phyloP scores from a whole-genome alignment of 2,329 filamentous ascomycete genomes.

The Xylaria sp. region DNA sequence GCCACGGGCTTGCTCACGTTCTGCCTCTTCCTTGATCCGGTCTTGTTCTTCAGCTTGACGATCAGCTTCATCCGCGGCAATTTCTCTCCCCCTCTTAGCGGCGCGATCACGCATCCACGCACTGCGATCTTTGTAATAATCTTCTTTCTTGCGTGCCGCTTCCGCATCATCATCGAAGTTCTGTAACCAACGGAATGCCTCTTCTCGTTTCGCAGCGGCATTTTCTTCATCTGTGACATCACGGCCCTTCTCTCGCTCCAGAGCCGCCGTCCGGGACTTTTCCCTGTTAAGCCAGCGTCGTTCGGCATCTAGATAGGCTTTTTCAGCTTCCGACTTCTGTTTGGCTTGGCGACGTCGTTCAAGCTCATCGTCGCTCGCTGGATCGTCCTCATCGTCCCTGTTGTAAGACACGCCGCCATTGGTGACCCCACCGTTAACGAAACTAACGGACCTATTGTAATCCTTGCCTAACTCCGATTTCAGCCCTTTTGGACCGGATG shows the following conservation, averaged over 20 bases:
- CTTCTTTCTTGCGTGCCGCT: slow-evolving; percentile 73
- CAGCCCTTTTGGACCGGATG: slow-evolving; percentile 72
- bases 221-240: slow-evolving; percentile 80
- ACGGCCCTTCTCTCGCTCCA: slow-evolving; percentile 85
- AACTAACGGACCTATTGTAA: slow-evolving; percentile 71
- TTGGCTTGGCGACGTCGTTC: slow-evolving; percentile 77
- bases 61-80: slow-evolving; percentile 82
- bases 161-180: slow-evolving; percentile 95
- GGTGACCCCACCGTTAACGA: slow-evolving; percentile 81
- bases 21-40: slow-evolving; percentile 72
- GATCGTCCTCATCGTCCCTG: slow-evolving; percentile 85
- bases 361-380: slow-evolving; percentile 88
- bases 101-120: slow-evolving; percentile 86
- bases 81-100: slow-evolving; percentile 77
- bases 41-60: slow-evolving; percentile 82
- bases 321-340: slow-evolving; percentile 79
- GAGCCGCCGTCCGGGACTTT: slow-evolving; percentile 80
- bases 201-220: slow-evolving; percentile 70
- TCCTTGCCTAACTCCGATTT: slow-evolving; percentile 59
- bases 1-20: slow-evolving; percentile 81
- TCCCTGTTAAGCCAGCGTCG: slow-evolving; percentile 92
- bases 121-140: slow-evolving; percentile 89
- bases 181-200: slow-evolving; percentile 75
- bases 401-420: slow-evolving; percentile 68
- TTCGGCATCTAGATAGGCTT: slow-evolving; percentile 85